A percentile compares a stretch with the other conserved stretches of the same genome.
Evolutionary conservation across 1,284 basidiomycete species (phyloP).

Genomic region (Cryptococcus wingfieldii): DNA sequence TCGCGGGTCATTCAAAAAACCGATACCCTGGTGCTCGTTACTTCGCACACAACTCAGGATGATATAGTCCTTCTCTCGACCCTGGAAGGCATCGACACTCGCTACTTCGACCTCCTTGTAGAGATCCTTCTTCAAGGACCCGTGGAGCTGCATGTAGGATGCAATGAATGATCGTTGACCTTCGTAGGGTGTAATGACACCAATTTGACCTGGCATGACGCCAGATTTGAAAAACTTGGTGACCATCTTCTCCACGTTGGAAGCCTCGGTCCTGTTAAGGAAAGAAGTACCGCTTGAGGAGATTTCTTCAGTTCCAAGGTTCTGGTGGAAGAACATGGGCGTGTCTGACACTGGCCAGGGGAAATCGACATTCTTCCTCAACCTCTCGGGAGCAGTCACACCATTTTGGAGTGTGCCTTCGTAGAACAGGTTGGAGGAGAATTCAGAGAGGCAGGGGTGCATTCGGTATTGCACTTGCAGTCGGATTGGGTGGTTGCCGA

Average conservation of each 20-base stretch:
- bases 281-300: constrained; percentile 98
- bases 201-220: constrained; percentile 90
- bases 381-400: constrained; percentile 93
- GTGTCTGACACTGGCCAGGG: constrained; percentile 98
- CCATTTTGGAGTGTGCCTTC: constrained; percentile 98
- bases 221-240: constrained; percentile 99
- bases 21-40: constrained; percentile 99
- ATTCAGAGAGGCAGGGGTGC: constrained; percentile 98
- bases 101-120: constrained; percentile 99
- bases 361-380: constrained; percentile 97
- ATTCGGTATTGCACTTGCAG: constrained; percentile 99
- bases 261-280: constrained; percentile 96
- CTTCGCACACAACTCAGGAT: constrained; percentile 98
- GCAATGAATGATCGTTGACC: constrained; percentile 98
- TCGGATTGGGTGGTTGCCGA: constrained; percentile 94
- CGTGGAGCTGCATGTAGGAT: constrained; percentile 99
- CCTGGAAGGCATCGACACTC: constrained; percentile 98
- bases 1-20: constrained; percentile 96
- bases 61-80: constrained; percentile 99
- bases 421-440: constrained; percentile 99
- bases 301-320: constrained; percentile 97
- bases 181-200: constrained; percentile 98
- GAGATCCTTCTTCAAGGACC: constrained; percentile 93
- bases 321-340: constrained; percentile 99
- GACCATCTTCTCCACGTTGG: constrained; percentile 98